These are phyloP conservation scores for Conoideocrella luteorostrata DNA, from an alignment of 2,329 filamentous ascomycete genomes.

Conservation along the genomic window DNA sequence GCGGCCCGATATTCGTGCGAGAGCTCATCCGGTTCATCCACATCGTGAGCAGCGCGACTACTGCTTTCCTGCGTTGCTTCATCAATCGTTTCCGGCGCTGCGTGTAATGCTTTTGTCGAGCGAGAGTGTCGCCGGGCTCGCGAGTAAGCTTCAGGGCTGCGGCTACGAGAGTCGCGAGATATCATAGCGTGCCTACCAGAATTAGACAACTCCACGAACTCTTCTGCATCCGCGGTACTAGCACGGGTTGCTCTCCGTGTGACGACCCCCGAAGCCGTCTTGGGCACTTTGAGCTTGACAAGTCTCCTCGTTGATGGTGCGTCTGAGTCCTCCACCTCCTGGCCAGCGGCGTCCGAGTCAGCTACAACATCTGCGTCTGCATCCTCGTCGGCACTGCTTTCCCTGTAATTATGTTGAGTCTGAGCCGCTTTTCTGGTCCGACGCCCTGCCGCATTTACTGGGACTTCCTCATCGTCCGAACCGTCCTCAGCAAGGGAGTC, in stretches of 20 bases:
- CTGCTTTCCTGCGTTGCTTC: conserved; percentile 50
- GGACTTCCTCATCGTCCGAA: conserved; percentile 30
- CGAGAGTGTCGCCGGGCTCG: conserved; percentile 40
- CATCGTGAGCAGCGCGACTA: conserved; percentile 23
- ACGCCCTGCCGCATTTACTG: conserved; percentile 42
- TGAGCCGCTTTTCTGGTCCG: conserved; percentile 41
- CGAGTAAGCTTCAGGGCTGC: conserved; percentile 46
- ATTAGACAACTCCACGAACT: conserved; percentile 51
- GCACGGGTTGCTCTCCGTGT: conserved; percentile 46
- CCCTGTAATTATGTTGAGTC: conserved; percentile 40
- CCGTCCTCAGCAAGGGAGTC: conserved; percentile 41
- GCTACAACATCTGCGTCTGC: conserved; percentile 23
- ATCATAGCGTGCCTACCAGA: conserved; percentile 52
- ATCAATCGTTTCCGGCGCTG: conserved; percentile 40
- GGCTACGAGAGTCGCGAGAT: conserved; percentile 45
- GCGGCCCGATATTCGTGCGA: conserved; percentile 24
- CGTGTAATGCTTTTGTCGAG: conserved; percentile 44
- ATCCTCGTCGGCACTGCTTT: conserved; percentile 37
- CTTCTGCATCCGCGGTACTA: conserved; percentile 47
- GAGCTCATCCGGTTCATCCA: conserved; percentile 31
- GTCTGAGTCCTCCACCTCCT: conserved; percentile 19
- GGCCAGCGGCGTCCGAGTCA: conserved; percentile 19
- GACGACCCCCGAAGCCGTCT: conserved; percentile 17
- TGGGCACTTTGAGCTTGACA: conserved; percentile 39
- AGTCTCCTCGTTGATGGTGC: conserved; percentile 28